Evolutionary conservation across 768 basidiomycete species (phyloP).

Genomic region (Lactarius hengduanensis): DNA sequence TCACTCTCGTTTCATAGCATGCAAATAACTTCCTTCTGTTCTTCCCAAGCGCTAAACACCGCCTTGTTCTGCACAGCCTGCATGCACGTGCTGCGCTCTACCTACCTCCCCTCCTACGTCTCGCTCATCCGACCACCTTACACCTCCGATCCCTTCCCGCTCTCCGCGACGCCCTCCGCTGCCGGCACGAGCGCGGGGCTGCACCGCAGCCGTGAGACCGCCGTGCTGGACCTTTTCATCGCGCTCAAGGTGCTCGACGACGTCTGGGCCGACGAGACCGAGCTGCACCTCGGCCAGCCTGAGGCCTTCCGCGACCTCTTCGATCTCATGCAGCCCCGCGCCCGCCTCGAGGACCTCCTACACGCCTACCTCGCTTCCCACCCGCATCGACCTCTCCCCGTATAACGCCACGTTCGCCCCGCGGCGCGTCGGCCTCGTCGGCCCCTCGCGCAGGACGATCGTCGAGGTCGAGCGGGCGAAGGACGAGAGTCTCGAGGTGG

Average conservation of each 20-base stretch:
- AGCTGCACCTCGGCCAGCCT: slow-evolving; percentile 71
- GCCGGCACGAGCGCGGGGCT: slow-evolving; percentile 34
- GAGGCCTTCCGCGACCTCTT: slow-evolving; percentile 80
- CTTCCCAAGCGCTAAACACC: neutral
- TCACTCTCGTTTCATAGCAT: neutral
- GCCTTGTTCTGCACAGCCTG: slow-evolving; percentile 45
- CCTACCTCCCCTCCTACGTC: slow-evolving; percentile 66
- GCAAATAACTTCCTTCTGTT: neutral
- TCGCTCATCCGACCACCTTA: slow-evolving; percentile 65
- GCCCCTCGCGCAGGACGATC: slow-evolving; percentile 27
- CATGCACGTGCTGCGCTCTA: slow-evolving; percentile 79
- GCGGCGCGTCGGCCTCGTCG: slow-evolving; percentile 15
- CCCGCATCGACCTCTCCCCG: slow-evolving; percentile 35
- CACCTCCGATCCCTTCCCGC: slow-evolving; percentile 72
- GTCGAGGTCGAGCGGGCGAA: slow-evolving; percentile 27
- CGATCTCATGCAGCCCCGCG: slow-evolving; percentile 70
- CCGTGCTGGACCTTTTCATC: slow-evolving; percentile 74
- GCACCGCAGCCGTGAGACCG: slow-evolving; percentile 68
- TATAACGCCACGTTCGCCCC: slow-evolving; percentile 18
- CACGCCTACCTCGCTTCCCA: slow-evolving; percentile 42
- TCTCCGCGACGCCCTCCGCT: slow-evolving; percentile 7
- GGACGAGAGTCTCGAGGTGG: slow-evolving; percentile 30
- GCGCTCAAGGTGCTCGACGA: slow-evolving; percentile 79
- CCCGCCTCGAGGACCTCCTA: slow-evolving; percentile 75
- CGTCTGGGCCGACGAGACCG: slow-evolving; percentile 69